phyloP scores from a whole-genome alignment of 2,329 filamentous ascomycete species.

The Hymenoscyphus albidus region DNA sequence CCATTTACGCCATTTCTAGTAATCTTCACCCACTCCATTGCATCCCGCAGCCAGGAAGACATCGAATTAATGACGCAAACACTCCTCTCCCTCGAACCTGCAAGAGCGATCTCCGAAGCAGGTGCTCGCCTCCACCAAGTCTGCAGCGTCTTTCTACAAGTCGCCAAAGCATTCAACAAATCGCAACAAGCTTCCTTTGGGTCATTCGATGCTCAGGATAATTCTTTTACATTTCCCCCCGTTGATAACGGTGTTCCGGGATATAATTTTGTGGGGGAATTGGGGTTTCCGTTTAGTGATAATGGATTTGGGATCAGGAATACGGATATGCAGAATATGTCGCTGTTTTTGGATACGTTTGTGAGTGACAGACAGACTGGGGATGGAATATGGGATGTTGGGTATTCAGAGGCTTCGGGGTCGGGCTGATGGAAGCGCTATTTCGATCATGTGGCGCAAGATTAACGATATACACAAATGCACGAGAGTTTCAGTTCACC shows the following conservation, averaged over 20 bases:
- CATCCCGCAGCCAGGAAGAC: constrained; percentile 14
- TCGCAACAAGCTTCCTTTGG: constrained; percentile 13
- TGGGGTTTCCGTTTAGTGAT: constrained; percentile 5
- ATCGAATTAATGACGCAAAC: constrained; percentile 16
- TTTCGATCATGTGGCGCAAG: too few species aligned
- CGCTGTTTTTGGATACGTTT: constrained; percentile 2
- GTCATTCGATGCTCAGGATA: constrained; percentile 14
- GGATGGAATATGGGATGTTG: neutral
- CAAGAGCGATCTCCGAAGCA: constrained; percentile 14
- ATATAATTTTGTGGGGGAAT: neutral
- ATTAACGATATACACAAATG: neutral
- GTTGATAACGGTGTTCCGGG: neutral
- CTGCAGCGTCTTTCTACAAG: constrained; percentile 18
- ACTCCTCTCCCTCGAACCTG: constrained; percentile 16
- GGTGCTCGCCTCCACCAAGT: constrained; percentile 15
- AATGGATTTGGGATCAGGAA: neutral
- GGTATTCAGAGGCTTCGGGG: neutral
- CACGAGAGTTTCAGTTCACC: neutral
- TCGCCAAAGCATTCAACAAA: constrained; percentile 17
- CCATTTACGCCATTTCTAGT: constrained; percentile 22
- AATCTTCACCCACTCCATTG: constrained; percentile 21
- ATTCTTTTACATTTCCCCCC: constrained; percentile 15
- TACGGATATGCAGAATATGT: constrained; percentile 5
- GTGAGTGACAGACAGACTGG: constrained; percentile 1
- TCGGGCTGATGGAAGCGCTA: neutral